phyloP scores from a whole-genome alignment of 805 yeast species.

The Kazachstania martiniae region DNA sequence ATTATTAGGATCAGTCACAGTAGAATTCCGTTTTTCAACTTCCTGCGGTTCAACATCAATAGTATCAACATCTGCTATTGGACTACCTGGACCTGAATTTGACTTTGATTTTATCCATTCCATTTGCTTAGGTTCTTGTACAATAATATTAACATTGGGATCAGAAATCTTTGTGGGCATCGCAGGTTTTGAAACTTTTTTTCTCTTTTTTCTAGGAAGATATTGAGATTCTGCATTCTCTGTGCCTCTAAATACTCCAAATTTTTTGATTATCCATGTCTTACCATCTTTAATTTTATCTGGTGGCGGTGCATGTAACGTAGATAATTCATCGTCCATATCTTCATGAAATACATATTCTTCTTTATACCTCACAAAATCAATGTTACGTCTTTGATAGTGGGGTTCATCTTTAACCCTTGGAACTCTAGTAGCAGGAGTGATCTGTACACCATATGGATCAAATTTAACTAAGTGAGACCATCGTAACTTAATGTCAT shows the following conservation, averaged over 20 bases:
- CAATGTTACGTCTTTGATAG: constrained; percentile 61
- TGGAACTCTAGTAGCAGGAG: constrained; percentile 1
- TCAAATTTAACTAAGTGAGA: constrained; percentile 42
- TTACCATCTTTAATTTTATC: constrained; percentile 31
- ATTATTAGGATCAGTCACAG: no score
- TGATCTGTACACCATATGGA: constrained; percentile 29
- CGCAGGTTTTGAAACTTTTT: background rate
- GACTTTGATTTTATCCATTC: no score
- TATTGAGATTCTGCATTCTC: constrained; percentile 13
- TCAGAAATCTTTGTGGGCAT: no score
- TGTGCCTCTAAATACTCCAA: constrained; percentile 54
- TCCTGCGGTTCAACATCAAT: no score
- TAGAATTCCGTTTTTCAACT: no score
- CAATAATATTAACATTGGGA: no score
- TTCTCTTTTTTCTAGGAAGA: constrained; percentile 10
- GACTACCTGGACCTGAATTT: no score
- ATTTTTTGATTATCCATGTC: constrained; percentile 61
- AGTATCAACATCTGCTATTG: no score
- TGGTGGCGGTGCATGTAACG: constrained; percentile 37
- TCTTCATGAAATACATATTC: constrained; percentile 77
- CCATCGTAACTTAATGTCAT: constrained; percentile 76
- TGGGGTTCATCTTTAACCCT: constrained; percentile 33
- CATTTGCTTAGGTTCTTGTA: no score
- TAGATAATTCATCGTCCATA: constrained; percentile 55
- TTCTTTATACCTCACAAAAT: constrained; percentile 61